Percentiles rank a stretch among this genome's conserved stretches.
phyloP scores from a whole-genome alignment of 2,329 filamentous ascomycete genomes.

The Monilinia fructigena region DNA sequence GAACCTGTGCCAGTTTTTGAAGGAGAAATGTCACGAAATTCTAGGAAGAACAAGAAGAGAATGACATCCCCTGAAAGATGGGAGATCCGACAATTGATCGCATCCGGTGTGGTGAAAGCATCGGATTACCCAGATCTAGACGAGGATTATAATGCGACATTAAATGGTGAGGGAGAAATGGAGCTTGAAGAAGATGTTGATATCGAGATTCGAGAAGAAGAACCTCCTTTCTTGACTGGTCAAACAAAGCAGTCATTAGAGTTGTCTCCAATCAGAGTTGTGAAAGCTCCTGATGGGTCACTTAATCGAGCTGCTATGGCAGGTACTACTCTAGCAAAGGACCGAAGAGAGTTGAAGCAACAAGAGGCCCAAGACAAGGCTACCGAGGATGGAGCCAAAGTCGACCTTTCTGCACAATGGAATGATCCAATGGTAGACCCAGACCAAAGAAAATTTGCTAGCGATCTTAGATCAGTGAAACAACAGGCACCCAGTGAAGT shows the following conservation, averaged over 20 bases:
- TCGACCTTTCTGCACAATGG: conserved; percentile 89
- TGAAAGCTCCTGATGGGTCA: conserved; percentile 97
- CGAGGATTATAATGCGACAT: conserved; percentile 85
- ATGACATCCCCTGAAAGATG: conserved; percentile 96
- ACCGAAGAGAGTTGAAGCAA: conserved; percentile 83
- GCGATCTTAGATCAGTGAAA: conserved; percentile 72
- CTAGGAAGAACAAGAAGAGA: conserved; percentile 72
- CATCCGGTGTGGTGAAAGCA: conserved; percentile 88
- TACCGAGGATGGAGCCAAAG: conserved; percentile 71
- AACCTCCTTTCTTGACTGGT: conserved; percentile 91
- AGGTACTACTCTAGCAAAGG: conserved; percentile 82
- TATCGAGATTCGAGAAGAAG: conserved; percentile 93
- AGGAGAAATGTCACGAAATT: conserved; percentile 51
- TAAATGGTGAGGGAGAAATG: conserved; percentile 82
- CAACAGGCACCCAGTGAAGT: conserved; percentile 59
- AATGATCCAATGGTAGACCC: conserved; percentile 92
- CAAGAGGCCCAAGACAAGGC: conserved; percentile 79
- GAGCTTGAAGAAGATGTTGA: conserved; percentile 96
- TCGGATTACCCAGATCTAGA: conserved; percentile 93
- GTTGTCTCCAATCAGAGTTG: conserved; percentile 89
- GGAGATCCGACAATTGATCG: conserved; percentile 96
- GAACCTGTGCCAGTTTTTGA: conserved; percentile 62
- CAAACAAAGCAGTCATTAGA: conserved; percentile 97
- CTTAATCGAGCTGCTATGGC: conserved; percentile 96
- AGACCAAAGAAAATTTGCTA: conserved; percentile 83